Base-by-base conservation (phyloP, 768 basidiomycete genomes). In the Leucogyrophana mollusca region DNA sequence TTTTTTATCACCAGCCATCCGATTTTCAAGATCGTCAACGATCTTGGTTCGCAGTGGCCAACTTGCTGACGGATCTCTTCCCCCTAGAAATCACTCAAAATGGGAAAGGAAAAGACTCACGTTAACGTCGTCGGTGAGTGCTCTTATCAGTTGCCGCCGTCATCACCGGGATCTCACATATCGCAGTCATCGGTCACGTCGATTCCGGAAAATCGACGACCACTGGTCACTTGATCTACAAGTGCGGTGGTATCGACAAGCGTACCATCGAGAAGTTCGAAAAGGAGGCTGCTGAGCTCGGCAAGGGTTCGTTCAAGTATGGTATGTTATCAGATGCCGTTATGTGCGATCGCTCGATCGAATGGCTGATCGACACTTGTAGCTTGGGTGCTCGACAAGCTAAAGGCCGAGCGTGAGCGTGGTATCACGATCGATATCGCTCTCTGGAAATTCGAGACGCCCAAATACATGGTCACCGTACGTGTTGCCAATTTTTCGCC, bases 191-290 rank as follows among this genome's bases (percentile, higher is more conserved):
- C 78, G 94, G 94, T 58, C 94, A 94, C 80, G 92, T 94, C 90
- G 94, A 97, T 80, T 97, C 95, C 71, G 95, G 95, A 60, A 99
- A 98, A 79, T 98, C 95, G 49, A 99, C 96, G 76, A 99, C 96
- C 66, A 99, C 96, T 60, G 96, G 96, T 59, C 96, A 99, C 80
- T 82, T 99, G 80, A 98, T 98, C 86, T 98, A 97, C 91, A 96
- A 99, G 87, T 99, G 96, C 73, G 96, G 96, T 86, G 96, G 96
- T 90, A 99, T 99, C 80, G 96, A 99, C 73, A 99, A 98, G 83
- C 93, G 93, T 85, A 94, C 92, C 69, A 94, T 95, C 58, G 93
- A 94, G 77, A 96, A 97, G 81, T 98, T 97, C 81, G 96, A 99
- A 83, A 99, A 99, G 87, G 96, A 99, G 78, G 96, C 96, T 62